Evolutionary conservation across 345 rosid genomes (phyloP).

Genomic region (Lumnitzera littorea): DNA sequence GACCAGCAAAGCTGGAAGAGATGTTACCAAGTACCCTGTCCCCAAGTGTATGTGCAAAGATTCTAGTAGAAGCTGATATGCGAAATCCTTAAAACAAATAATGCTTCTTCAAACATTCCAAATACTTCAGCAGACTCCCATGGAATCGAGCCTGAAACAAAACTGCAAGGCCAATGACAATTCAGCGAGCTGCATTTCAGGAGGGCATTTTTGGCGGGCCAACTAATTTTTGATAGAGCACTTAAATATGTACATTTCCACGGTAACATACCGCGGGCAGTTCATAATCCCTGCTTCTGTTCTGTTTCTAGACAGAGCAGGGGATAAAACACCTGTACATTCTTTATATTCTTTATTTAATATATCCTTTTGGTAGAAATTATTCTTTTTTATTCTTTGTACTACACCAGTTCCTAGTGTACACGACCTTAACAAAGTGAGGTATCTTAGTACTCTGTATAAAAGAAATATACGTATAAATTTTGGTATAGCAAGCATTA

Average conservation of each 20-base stretch:
- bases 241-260: too few relatives aligned
- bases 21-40: constrained; percentile 80
- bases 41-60: constrained; percentile 84
- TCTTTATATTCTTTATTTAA: too few relatives aligned
- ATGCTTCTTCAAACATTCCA: not conserved
- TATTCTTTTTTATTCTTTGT: not conserved
- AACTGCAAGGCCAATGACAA: constrained; percentile 10
- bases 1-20: constrained; percentile 65
- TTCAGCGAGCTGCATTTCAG: not conserved
- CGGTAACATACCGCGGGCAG: too few relatives aligned
- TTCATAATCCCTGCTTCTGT: too few relatives aligned
- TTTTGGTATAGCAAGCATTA: too few relatives aligned
- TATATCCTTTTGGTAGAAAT: too few relatives aligned
- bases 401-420: not conserved
- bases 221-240: too few relatives aligned
- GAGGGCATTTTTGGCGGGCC: not conserved
- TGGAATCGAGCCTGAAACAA: constrained; percentile 14
- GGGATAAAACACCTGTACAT: too few relatives aligned
- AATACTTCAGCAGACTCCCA: constrained; percentile 6
- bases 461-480: too few relatives aligned
- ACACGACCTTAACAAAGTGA: too few relatives aligned
- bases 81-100: not conserved
- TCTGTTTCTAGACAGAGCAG: too few relatives aligned
- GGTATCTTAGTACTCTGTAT: too few relatives aligned
- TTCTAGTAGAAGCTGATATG: constrained; percentile 4